Evolutionary conservation across 768 basidiomycete species (phyloP), one percentile per base, ranked within the genome.

Genomic region (Candolleomyces efflorescens): DNA sequence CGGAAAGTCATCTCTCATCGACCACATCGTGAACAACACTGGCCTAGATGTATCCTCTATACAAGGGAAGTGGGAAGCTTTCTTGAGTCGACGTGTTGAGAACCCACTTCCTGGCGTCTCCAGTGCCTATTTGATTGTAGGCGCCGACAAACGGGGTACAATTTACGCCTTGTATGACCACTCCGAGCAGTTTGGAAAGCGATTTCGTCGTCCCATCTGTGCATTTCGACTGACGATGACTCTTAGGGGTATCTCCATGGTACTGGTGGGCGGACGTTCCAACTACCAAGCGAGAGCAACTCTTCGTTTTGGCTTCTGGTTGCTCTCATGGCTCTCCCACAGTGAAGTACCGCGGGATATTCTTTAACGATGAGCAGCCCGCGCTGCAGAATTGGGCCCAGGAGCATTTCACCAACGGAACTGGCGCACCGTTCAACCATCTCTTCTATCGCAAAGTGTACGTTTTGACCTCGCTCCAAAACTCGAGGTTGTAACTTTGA

Each of bases 221-320:
- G 32, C 32, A 7, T 32, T 32, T 7, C 32, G 32, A 11, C 32
- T 32, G 32, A 32, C 32, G 7, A 11, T 45, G 11, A 32, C 11
- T 5, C 32, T 32, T 32, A 84, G 83, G 84, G 55, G 83, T 86
- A 32, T 85, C 84, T 18, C 85, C 85, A n/a, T 86, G 85, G 84
- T 84, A 80, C 58, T 86, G 82, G 82, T 90, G 87, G 87, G 85
- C 87, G 20, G 87, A 90, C 67, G 87, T 87, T n/a, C 85, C 85
- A 7, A 75, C 79, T 1, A 79, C 78, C 15, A 71, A 74, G 36
- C 77, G 84, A 32, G 65, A 73, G 10, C 68, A 80, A 37, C 59
- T 89, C 26, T 82, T 78, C 60, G 78, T 83, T 13, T 61, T 75
- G 1, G 60, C 73, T 20, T 63, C 63, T 39, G 79, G 79, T n/a